Evolutionary conservation across 179 eudicot species (phyloP).

Genomic region (Pouteria campechiana): DNA sequence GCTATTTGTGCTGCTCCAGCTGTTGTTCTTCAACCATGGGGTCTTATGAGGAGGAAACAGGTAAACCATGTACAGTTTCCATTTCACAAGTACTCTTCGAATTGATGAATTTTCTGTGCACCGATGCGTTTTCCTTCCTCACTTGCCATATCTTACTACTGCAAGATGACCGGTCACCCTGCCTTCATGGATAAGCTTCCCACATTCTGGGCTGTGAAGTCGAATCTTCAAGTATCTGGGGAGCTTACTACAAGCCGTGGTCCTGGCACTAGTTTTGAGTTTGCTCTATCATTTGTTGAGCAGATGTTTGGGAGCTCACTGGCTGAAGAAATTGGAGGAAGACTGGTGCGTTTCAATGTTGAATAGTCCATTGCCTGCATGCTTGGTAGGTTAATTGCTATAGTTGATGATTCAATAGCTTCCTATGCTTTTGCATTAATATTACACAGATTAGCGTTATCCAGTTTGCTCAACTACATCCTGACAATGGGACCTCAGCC

Average conservation of each 20-base stretch:
- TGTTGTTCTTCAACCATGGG: constrained; percentile 92
- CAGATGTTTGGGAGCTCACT: constrained; percentile 66
- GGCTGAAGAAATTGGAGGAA: constrained; percentile 42
- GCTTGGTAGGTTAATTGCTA: too few species aligned
- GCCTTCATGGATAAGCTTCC: constrained; percentile 84
- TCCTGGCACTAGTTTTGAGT: constrained; percentile 81
- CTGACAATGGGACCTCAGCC: too few species aligned
- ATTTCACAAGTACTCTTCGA: too few species aligned
- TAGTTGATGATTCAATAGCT: too few species aligned
- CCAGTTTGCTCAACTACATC: too few species aligned
- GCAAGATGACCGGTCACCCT: constrained; percentile 86
- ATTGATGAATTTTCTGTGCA: too few species aligned
- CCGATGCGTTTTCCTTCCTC: too few species aligned
- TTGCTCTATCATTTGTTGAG: constrained; percentile 62
- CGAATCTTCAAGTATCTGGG: constrained; percentile 68
- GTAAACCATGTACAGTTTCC: too few species aligned
- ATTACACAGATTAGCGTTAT: too few species aligned
- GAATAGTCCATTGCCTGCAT: too few species aligned
- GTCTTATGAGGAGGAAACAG: constrained; percentile 63
- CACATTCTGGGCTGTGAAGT: constrained; percentile 66
- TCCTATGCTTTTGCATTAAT: too few species aligned
- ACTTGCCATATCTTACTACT: too few species aligned
- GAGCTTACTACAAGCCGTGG: constrained; percentile 97
- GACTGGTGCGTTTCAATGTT: constrained; percentile 77
- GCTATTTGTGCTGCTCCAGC: constrained; percentile 99